Percentiles rank a stretch among this genome's conserved stretches.
These are phyloP conservation scores for Magnolia officinalis DNA, from an alignment of 164 flowering plant species.

Conservation along the genomic window DNA sequence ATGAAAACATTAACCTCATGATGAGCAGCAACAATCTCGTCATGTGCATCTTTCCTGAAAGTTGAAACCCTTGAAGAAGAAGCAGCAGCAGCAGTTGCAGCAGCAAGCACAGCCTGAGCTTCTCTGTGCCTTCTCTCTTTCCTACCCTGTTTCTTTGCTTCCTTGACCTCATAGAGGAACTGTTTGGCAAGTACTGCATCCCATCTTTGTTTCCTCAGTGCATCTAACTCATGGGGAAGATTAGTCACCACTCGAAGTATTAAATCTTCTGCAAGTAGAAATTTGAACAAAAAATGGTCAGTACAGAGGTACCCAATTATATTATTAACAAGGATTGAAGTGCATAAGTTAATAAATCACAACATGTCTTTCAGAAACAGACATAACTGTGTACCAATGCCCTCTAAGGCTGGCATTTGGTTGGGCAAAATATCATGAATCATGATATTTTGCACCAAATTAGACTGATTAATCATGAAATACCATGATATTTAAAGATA, in stretches of 20 bases:
- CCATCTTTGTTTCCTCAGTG: constrained; percentile 57
- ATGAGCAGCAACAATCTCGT: constrained; percentile 42
- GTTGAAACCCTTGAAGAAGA: constrained; percentile 81
- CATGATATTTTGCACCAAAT: too few species aligned
- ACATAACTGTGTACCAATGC: too few species aligned
- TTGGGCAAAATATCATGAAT: too few species aligned
- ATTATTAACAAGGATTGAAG: neutral
- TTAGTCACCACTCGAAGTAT: constrained; percentile 50
- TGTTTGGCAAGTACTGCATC: constrained; percentile 72
- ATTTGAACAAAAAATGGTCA: neutral
- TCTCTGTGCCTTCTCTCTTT: constrained; percentile 85
- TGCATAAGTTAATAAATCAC: neutral
- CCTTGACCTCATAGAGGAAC: constrained; percentile 69
- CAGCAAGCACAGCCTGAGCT: constrained; percentile 94
- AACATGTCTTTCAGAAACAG: neutral
- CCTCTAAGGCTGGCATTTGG: too few species aligned
- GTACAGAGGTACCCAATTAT: too few species aligned
- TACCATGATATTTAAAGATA: too few species aligned
- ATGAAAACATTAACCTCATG: constrained; percentile 46
- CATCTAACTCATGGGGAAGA: constrained; percentile 71
- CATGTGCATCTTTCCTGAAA: constrained; percentile 69
- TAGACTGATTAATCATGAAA: too few species aligned
- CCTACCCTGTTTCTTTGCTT: constrained; percentile 86
- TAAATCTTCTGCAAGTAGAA: constrained; percentile 58
- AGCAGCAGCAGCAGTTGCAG: constrained; percentile 98